A percentile compares a stretch with the other conserved stretches of the same genome.
Conservation (phyloP, 2,329 filamentous ascomycete species). For the Aspergillus glaucus region DNA sequence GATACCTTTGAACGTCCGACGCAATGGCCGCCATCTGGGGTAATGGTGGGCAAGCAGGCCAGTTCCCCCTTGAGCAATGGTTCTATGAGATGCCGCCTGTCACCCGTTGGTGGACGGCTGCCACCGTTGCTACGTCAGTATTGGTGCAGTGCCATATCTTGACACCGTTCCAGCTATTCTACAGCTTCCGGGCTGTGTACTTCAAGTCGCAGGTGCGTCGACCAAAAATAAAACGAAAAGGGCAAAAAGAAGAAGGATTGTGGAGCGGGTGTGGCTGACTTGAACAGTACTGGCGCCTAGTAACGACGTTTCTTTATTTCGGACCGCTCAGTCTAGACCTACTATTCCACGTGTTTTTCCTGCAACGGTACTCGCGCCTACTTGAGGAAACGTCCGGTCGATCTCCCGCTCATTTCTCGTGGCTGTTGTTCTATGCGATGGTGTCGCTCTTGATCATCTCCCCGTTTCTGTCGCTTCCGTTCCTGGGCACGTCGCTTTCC, state of each 20-base stretch:
- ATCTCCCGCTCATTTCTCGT: slow-evolving; percentile 88
- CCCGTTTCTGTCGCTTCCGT: slow-evolving; percentile 83
- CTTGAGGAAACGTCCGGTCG: slow-evolving; percentile 91
- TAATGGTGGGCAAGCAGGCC: slow-evolving; percentile 43
- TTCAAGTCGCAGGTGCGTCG: slow-evolving; percentile 77
- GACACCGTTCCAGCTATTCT: slow-evolving; percentile 92
- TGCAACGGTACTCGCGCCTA: slow-evolving; percentile 90
- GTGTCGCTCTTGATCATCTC: slow-evolving; percentile 73
- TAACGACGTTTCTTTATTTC: slow-evolving; percentile 96
- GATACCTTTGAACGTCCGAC: slow-evolving; percentile 1
- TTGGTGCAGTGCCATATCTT: slow-evolving; percentile 90
- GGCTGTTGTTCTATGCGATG: slow-evolving; percentile 83
- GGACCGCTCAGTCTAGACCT: slow-evolving; percentile 90
- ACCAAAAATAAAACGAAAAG: background rate
- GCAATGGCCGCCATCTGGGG: slow-evolving; percentile 41
- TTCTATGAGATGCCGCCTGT: slow-evolving; percentile 98
- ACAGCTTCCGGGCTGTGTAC: slow-evolving; percentile 89
- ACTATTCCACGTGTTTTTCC: slow-evolving; percentile 96
- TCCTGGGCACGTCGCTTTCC: slow-evolving; percentile 86
- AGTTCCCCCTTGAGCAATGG: slow-evolving; percentile 88
- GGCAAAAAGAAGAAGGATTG: background rate
- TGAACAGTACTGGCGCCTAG: slow-evolving; percentile 83
- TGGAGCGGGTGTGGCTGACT: slow-evolving; percentile 6
- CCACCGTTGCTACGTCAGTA: slow-evolving; percentile 78
- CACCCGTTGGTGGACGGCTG: slow-evolving; percentile 94